A percentile compares a stretch with the other conserved stretches of the same genome.
Evolutionary conservation across 768 basidiomycete species (phyloP).

Genomic region (Suillus alpinus): DNA sequence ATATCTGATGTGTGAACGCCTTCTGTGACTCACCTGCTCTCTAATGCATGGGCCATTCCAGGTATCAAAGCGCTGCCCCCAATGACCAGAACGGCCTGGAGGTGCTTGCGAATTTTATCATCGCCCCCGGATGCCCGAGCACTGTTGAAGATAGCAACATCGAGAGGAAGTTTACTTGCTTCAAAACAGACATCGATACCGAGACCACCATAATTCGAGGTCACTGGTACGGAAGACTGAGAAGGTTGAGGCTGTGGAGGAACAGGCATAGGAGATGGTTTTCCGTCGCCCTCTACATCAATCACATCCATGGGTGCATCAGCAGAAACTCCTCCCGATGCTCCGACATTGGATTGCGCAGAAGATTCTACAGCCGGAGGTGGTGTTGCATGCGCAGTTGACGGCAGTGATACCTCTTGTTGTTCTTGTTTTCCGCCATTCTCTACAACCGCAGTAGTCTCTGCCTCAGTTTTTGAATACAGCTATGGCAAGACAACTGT

Average conservation of each 20-base stretch:
- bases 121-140: constrained; percentile 84
- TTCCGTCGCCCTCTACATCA: constrained; percentile 48
- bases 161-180: constrained; percentile 86
- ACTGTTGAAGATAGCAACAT: constrained; percentile 91
- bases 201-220: constrained; percentile 39
- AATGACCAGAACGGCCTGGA: constrained; percentile 83
- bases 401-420: constrained; percentile 31
- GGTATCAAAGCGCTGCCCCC: constrained; percentile 81
- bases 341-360: constrained; percentile 14
- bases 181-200: constrained; percentile 80
- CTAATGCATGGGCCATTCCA: constrained; percentile 81
- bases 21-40: constrained; percentile 62
- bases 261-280: constrained; percentile 25
- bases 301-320: constrained; percentile 42
- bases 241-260: constrained; percentile 20
- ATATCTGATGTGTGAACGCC: background rate
- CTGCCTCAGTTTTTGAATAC: constrained; percentile 12
- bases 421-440: constrained; percentile 31
- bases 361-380: constrained; percentile 17
- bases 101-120: constrained; percentile 86
- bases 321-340: constrained; percentile 15
- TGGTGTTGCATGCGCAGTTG: constrained; percentile 31
- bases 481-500: background rate
- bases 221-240: constrained; percentile 20
- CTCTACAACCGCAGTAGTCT: constrained; percentile 21